These are phyloP conservation scores for Decorospora gaudefroyi DNA, from an alignment of 2,329 filamentous ascomycete species.

Conservation along the genomic window DNA sequence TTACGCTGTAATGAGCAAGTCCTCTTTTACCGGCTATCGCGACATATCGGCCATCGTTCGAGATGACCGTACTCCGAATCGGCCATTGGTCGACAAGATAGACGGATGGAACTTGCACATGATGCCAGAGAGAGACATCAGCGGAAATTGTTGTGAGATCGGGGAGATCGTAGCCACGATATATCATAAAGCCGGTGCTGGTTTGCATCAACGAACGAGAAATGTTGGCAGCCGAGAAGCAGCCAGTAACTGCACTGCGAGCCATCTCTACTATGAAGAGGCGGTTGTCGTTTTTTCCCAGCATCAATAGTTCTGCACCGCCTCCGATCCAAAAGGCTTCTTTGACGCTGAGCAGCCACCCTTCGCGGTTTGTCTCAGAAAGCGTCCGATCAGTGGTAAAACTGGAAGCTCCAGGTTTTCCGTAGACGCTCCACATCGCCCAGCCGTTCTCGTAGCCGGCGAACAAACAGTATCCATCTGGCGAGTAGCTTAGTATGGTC, in stretches of 20 bases:
- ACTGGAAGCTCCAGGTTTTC: slow-evolving; percentile 83
- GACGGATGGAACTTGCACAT: slow-evolving; percentile 77
- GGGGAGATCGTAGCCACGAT: slow-evolving; percentile 88
- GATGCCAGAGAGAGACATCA: slow-evolving; percentile 94
- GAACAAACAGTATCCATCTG: slow-evolving; percentile 95
- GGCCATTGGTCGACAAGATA: slow-evolving; percentile 95
- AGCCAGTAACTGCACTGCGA: slow-evolving; percentile 88
- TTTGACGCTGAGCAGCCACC: slow-evolving; percentile 79
- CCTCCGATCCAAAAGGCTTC: slow-evolving; percentile 85
- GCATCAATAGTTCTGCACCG: slow-evolving; percentile 81
- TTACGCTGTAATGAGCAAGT: slow-evolving; percentile 92
- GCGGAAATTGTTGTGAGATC: slow-evolving; percentile 90
- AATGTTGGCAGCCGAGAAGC: slow-evolving; percentile 88
- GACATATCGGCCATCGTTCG: slow-evolving; percentile 88
- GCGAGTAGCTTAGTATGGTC: slow-evolving; percentile 81
- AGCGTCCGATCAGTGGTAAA: slow-evolving; percentile 72
- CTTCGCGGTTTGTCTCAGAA: slow-evolving; percentile 70
- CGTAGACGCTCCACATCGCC: slow-evolving; percentile 97
- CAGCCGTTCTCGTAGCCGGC: slow-evolving; percentile 90
- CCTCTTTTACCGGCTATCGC: slow-evolving; percentile 94
- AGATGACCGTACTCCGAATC: slow-evolving; percentile 83
- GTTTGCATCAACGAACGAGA: slow-evolving; percentile 88
- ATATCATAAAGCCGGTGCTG: slow-evolving; percentile 85
- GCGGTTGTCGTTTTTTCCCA: slow-evolving; percentile 71
- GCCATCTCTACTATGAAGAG: slow-evolving; percentile 91